Evolutionary conservation across 345 rosid species (phyloP), one percentile per base, ranked within the genome.

Genomic region (Camelina neglecta): DNA sequence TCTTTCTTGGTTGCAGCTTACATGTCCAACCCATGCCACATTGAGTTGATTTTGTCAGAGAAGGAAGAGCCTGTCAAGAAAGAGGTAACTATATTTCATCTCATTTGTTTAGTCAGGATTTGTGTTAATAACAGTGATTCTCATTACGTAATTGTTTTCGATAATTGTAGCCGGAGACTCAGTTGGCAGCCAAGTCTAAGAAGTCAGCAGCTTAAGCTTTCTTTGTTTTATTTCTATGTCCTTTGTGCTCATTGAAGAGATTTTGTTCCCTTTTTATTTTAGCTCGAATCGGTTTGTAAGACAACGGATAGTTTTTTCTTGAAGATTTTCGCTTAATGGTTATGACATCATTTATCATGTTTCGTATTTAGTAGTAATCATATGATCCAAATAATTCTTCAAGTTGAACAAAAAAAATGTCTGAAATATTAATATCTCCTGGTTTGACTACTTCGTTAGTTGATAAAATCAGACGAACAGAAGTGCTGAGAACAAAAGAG

Each of bases 21-120:
- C 72, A 95, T 95, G 99, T 93, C 98, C 1, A 89, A 92, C 50
- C 99, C 99, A 0, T 95, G 98, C 71, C 99, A 95, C 81, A 93
- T 95, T 36, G 98, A 93, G 87, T 76, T 95, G 84, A 81, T 78
- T 45, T 79, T 93, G 79, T 93, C 98, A 0, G 98, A 95, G 83
- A 93, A 90, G 83, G 99, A 95, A 80, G 99, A 90, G 75, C 74
- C 99, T 2, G 98, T 95, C 39, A 85, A 85, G 86, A 95, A 90
- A 78, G 99, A 93, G 99, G 99, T 95, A 84, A 76, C 31, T 3
- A 16, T 59, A 13, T 0, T 21, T 45, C 0, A 49, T 57, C 48
- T 38, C 41, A 47, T 9, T 60, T 21, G 0, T 16, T 16, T 23
- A 8, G 2, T 24, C 5, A 0, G 0, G 38, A 39, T 16, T 41